These are phyloP conservation scores for Xylariaceae sp. DNA, from an alignment of 2,329 filamentous ascomycete genomes.

Conservation along the genomic window DNA sequence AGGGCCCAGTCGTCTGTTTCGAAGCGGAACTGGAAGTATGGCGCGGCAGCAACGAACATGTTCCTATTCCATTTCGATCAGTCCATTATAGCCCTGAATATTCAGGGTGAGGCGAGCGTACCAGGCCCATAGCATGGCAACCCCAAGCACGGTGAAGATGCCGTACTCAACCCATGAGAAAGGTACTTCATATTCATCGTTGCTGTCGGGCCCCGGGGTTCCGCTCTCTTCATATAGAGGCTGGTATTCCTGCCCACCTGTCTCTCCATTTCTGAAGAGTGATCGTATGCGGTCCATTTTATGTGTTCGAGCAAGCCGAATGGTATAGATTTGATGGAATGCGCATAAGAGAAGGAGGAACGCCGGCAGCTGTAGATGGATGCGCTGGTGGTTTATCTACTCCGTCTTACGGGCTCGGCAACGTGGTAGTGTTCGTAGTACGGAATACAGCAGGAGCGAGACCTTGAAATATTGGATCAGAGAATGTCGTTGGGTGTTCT, in stretches of 20 bases:
- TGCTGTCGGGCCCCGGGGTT: conserved; percentile 18
- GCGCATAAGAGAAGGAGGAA: conserved; percentile 5
- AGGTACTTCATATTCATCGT: conserved; percentile 37
- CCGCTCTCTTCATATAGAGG: conserved; percentile 31
- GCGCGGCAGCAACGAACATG: conserved; percentile 93
- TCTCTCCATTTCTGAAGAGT: conserved; percentile 33
- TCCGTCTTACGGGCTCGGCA: not conserved
- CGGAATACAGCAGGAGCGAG: not conserved
- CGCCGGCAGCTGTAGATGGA: not conserved
- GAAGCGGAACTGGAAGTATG: conserved; percentile 87
- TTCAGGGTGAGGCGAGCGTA: conserved; percentile 40
- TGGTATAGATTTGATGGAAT: not conserved
- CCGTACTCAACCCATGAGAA: conserved; percentile 86
- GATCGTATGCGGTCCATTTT: conserved; percentile 38
- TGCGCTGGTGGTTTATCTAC: conserved; percentile 1
- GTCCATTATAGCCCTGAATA: conserved; percentile 5
- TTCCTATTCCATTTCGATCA: conserved; percentile 56
- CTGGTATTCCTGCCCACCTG: conserved; percentile 32
- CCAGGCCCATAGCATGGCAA: conserved; percentile 98
- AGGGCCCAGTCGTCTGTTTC: conserved; percentile 63
- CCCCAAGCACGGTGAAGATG: conserved; percentile 78
- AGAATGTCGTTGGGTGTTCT: not conserved
- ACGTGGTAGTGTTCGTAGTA: not conserved
- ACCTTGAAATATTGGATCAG: not conserved
- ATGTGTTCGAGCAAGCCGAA: not conserved